phyloP scores from a whole-genome alignment of 192 early-diverging fungal genomes.

The Coemansia sp. region DNA sequence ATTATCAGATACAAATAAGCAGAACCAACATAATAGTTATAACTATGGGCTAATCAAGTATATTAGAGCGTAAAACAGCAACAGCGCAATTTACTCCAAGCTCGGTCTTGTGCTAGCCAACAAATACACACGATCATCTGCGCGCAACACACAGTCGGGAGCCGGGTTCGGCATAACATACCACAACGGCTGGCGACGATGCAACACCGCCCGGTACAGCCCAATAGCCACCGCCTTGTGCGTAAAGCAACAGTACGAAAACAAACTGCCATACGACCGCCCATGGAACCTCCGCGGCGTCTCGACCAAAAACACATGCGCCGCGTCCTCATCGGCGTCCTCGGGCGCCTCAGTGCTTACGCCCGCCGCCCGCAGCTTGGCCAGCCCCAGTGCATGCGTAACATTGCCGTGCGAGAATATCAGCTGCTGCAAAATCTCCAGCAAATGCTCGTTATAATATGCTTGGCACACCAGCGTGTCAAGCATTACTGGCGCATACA shows the following conservation, averaged over 20 bases:
- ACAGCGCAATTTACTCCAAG: constrained; percentile 22
- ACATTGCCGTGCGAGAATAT: constrained; percentile 57
- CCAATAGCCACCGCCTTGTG: constrained; percentile 59
- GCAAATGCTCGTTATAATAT: constrained; percentile 65
- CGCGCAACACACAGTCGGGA: constrained; percentile 51
- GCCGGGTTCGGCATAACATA: constrained; percentile 64
- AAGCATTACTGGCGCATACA: constrained; percentile 69
- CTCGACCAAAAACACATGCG: constrained; percentile 50
- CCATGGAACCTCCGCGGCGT: constrained; percentile 53
- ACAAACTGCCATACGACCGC: constrained; percentile 52
- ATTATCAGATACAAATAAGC: no score
- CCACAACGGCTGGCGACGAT: constrained; percentile 55
- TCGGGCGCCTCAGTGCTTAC: constrained; percentile 8
- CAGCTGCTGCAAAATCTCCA: constrained; percentile 59
- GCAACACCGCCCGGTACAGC: constrained; percentile 61
- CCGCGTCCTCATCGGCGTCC: neutral
- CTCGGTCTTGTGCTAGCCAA: constrained; percentile 33
- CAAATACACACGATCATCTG: constrained; percentile 61
- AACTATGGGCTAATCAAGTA: no score
- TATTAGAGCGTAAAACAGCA: neutral
- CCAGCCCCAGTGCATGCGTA: constrained; percentile 39
- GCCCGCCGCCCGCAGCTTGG: constrained; percentile 35
- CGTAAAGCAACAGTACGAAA: constrained; percentile 53
- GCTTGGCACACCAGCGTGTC: constrained; percentile 72
- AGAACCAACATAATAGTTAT: no score